Base-by-base conservation (phyloP, 176 grass and related monocot species). In the Triticum dicoccoides region DNA sequence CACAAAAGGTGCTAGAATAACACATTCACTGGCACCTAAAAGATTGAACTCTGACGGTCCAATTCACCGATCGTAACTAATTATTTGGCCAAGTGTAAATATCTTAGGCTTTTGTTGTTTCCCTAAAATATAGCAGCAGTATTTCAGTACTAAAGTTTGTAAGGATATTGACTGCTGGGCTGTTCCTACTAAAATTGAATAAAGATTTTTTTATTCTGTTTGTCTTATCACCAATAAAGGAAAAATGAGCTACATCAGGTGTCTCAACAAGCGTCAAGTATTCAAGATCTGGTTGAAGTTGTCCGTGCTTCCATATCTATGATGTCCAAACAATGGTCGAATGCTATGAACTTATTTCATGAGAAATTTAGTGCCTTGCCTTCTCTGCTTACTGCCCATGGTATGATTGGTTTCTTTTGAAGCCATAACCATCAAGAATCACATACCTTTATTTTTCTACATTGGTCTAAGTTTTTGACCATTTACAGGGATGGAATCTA, bases 171-270 rank as follows among this genome's bases (percentile, higher is more conserved):
- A 79, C 21, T 62, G 9, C 32, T 67, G 21, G 59, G 37, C 24
- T 74, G 23, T 74, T 56, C 69, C 13, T 84, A 58, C 41, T 87
- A 73, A 79, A 44, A 8, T 47, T 68, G 54, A 17, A 61, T 71
- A 73, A 10, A 20, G 0, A 41, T 59, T 86, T 77, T 77, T 23
- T 69, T 42, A 32, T 79, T 69, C 9, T 29, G 20, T 56, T 83
- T 29, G 5, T 72, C 38, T 58, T 39, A 51, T 51, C 67, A 61
- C 77, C 59, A 79, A 83, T 80, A 44, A 86, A 98, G 96, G 80
- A 98, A 98, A 91, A 98, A 93, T 84, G 96, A 98, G 84, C 88
- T 98, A 86, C 91, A 98, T 92, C 96, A 98, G 88, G 91, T 98
- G 81, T 91, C 96, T 44, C 96, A 94, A 64, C 96, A 95, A 94